Evolutionary conservation across 371 early-diverging fungal species (phyloP).

Genomic region (Syncephalastrum racemosum): DNA sequence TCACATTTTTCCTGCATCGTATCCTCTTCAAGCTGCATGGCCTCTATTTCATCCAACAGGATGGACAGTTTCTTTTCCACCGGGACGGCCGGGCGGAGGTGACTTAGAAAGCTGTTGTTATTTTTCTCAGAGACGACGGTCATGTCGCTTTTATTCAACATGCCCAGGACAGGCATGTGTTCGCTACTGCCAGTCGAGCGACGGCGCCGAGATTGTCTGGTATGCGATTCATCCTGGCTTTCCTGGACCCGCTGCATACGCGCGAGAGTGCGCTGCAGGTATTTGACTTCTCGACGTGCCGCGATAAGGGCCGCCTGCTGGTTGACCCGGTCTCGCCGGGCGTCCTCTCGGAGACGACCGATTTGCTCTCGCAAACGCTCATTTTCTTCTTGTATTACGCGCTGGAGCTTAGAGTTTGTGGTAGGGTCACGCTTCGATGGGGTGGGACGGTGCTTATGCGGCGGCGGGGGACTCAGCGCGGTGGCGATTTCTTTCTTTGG

Average conservation of each 20-base stretch:
- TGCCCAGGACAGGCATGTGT: not conserved
- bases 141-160: not conserved
- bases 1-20: not conserved
- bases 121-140: too few species aligned
- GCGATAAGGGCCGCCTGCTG: not conserved
- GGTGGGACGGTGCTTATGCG: not conserved
- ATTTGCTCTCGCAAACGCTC: conserved; percentile 6
- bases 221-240: not conserved
- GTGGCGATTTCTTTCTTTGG: conserved; percentile 1
- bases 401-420: conserved; percentile 6
- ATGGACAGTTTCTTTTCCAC: conserved; percentile 14
- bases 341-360: conserved; percentile 2
- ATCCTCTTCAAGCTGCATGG: conserved; percentile 15
- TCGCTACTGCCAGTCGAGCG: conserved; percentile 7
- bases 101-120: too few species aligned
- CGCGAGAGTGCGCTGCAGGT: conserved; percentile 7
- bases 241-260: not conserved
- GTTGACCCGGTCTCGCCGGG: conserved; percentile 1
- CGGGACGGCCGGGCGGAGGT: conserved; percentile 1
- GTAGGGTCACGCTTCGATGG: not conserved
- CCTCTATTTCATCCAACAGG: conserved; percentile 16
- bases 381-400: conserved; percentile 2
- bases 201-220: conserved; percentile 1
- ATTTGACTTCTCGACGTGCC: conserved; percentile 4
- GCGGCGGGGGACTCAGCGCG: conserved; percentile 13